These are phyloP conservation scores for Clitopilus passeckerianus DNA, from an alignment of 768 basidiomycete species.

Conservation along the genomic window DNA sequence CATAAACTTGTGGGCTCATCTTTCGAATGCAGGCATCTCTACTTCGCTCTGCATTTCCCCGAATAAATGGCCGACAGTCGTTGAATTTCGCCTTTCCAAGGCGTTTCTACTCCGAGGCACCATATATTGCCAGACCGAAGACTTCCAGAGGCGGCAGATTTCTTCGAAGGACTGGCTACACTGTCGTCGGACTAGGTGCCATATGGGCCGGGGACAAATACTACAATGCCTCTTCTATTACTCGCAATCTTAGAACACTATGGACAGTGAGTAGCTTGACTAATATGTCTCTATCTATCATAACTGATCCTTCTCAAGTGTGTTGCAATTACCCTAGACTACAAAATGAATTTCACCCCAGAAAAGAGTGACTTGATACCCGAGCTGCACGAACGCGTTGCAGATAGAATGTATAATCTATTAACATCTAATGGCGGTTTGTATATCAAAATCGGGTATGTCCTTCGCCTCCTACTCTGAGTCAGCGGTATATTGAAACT, in stretches of 20 bases:
- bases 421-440: conserved; percentile 80
- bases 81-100: not conserved
- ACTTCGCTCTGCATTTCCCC: not conserved
- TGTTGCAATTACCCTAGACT: conserved; percentile 67
- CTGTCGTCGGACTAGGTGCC: conserved; percentile 31
- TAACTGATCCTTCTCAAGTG: conserved; percentile 37
- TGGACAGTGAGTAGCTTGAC: conserved; percentile 33
- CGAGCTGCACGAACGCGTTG: conserved; percentile 80
- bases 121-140: not conserved
- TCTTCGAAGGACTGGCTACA: conserved; percentile 28
- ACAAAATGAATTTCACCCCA: conserved; percentile 84
- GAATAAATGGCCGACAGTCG: too few relatives aligned
- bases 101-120: not conserved
- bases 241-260: conserved; percentile 48
- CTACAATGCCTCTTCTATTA: conserved; percentile 55
- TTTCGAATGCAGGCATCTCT: not conserved
- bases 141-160: conserved; percentile 11
- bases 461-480: not conserved
- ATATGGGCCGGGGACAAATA: conserved; percentile 41
- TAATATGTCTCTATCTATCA: not conserved
- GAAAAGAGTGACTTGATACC: conserved; percentile 71
- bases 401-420: conserved; percentile 68
- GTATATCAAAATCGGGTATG: conserved; percentile 75
- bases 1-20: not conserved
- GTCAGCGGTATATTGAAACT: not conserved